phyloP scores from a whole-genome alignment of 2,329 filamentous ascomycete genomes.

The Domatiomyces globalis region DNA sequence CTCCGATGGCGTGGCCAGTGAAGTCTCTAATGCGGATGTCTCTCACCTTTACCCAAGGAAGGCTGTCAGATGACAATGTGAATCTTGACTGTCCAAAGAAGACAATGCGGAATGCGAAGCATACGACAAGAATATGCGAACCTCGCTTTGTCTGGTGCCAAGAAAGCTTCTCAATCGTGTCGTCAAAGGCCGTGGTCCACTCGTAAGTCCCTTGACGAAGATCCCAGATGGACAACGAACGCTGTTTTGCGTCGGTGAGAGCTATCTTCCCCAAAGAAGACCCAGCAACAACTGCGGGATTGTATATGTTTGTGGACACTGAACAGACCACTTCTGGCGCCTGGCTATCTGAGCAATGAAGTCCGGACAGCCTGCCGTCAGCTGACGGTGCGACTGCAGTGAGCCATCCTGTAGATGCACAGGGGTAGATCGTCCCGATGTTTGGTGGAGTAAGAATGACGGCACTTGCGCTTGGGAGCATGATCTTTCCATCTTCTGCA shows the following conservation, averaged over 20 bases:
- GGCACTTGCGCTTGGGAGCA: not conserved
- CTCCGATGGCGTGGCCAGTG: conserved; percentile 80
- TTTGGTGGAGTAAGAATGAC: not conserved
- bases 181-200: conserved; percentile 40
- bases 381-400: not conserved
- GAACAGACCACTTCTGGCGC: not conserved
- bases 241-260: conserved; percentile 58
- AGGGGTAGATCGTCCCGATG: not conserved
- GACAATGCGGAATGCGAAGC: conserved; percentile 72
- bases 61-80: conserved; percentile 74
- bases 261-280: conserved; percentile 51
- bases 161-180: conserved; percentile 72
- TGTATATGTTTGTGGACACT: not conserved
- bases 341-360: not conserved
- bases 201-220: conserved; percentile 68
- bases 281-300: not conserved
- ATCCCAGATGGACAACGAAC: conserved; percentile 80
- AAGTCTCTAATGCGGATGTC: conserved; percentile 69
- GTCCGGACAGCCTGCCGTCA: not conserved
- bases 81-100: conserved; percentile 79
- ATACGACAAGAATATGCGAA: conserved; percentile 81
- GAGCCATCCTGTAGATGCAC: too few relatives aligned
- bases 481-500: not conserved
- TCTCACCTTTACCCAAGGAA: conserved; percentile 76
- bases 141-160: conserved; percentile 87